Percentiles rank a stretch among this genome's conserved stretches.
These are phyloP conservation scores for Aspergillus jensenii DNA, from an alignment of 2,329 filamentous ascomycete genomes.

Conservation along the genomic window DNA sequence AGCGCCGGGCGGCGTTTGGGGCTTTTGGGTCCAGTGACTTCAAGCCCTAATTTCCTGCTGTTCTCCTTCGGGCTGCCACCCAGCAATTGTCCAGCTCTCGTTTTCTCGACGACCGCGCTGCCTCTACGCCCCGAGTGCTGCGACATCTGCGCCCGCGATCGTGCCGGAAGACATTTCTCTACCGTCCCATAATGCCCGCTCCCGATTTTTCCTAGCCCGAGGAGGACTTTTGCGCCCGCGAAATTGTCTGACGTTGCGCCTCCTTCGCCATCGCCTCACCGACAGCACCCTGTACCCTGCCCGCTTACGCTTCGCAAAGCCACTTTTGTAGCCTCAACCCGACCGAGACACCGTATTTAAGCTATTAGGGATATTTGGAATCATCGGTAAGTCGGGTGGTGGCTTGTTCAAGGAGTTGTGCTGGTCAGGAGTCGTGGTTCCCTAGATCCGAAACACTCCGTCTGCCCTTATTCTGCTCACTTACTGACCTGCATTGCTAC, in stretches of 20 bases:
- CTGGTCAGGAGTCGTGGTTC: slow-evolving; percentile 14
- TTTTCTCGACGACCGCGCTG: slow-evolving; percentile 1
- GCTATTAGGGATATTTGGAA: slow-evolving; percentile 2
- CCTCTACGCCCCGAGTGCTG: slow-evolving; percentile 5
- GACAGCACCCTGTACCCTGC: slow-evolving; percentile 15
- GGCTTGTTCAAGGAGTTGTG: background rate
- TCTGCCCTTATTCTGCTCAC: slow-evolving; percentile 3
- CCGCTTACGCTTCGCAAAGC: background rate
- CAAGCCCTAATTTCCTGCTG: slow-evolving; percentile 41
- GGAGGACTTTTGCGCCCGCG: slow-evolving; percentile 18
- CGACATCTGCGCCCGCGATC: slow-evolving; percentile 6
- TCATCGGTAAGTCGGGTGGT: slow-evolving; percentile 3
- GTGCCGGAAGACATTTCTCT: slow-evolving; percentile 10
- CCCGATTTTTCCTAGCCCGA: slow-evolving; percentile 10
- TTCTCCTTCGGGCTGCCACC: slow-evolving; percentile 20
- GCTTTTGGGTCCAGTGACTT: slow-evolving; percentile 31
- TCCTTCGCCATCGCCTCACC: slow-evolving; percentile 21
- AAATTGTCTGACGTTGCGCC: slow-evolving; percentile 16
- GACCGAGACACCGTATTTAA: too few species aligned
- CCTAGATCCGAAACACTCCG: slow-evolving; percentile 9
- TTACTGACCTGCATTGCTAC: slow-evolving; percentile 5
- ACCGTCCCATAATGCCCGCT: slow-evolving; percentile 12
- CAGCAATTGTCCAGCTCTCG: slow-evolving; percentile 4
- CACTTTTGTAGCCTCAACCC: background rate
- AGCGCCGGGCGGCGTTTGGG: slow-evolving; percentile 26